These are phyloP conservation scores for Persicaria maculosa DNA, from an alignment of 148 eudicot species.

Conservation along the genomic window DNA sequence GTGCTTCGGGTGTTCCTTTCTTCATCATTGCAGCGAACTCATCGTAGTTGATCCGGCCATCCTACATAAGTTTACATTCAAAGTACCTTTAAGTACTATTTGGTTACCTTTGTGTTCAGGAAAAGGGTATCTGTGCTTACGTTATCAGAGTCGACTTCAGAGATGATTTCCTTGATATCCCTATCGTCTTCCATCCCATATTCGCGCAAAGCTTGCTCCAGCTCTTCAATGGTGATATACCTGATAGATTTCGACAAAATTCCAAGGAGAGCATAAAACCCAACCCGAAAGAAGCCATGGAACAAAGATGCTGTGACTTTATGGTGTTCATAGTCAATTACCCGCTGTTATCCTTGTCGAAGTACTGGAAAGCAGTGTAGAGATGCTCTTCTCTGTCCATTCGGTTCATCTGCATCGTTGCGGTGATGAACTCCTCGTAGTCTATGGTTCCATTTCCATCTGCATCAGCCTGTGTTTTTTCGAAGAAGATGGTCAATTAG, in stretches of 20 bases:
- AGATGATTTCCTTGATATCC: conserved; percentile 77
- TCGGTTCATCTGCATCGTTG: conserved; percentile 93
- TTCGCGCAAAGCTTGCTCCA: conserved; percentile 82
- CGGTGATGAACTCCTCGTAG: conserved; percentile 96
- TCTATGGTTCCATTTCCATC: conserved; percentile 96
- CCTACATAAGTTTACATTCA: conserved; percentile 22
- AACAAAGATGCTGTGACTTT: neutral
- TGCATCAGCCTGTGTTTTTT: conserved; percentile 73
- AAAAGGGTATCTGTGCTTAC: conserved; percentile 31
- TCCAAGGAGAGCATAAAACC: neutral
- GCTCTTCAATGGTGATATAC: conserved; percentile 81
- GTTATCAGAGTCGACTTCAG: conserved; percentile 83
- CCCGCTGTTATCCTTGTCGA: conserved; percentile 96
- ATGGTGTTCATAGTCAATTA: conserved; percentile 17
- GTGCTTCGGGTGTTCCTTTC: conserved; percentile 34
- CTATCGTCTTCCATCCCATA: conserved; percentile 71
- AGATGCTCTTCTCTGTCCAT: conserved; percentile 96
- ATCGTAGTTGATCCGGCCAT: conserved; percentile 41
- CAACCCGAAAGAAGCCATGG: neutral
- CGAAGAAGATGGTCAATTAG: neutral
- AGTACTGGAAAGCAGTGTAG: conserved; percentile 92
- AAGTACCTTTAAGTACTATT: neutral
- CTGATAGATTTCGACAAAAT: conserved; percentile 17
- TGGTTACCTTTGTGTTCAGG: neutral
- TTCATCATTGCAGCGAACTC: conserved; percentile 52